Evolutionary conservation across 495 filamentous ascomycete species (phyloP).

Genomic region (Paragyromitra xinjiangensis): DNA sequence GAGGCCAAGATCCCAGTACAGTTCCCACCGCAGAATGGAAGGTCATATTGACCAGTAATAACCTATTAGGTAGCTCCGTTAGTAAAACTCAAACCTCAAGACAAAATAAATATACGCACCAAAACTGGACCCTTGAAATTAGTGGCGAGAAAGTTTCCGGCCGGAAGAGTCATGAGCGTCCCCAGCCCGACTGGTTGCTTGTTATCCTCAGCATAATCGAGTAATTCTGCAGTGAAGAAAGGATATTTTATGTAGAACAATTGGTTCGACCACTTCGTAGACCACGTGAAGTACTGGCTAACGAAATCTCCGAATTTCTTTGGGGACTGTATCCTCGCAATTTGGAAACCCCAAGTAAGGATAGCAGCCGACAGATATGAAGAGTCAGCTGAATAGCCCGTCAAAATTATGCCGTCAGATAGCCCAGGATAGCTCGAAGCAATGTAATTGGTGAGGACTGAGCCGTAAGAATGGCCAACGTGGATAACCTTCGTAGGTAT

Average conservation of each 20-base stretch:
- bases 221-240: constrained; percentile 23
- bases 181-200: constrained; percentile 65
- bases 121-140: constrained; percentile 63
- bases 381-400: constrained; percentile 64
- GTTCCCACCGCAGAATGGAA: constrained; percentile 66
- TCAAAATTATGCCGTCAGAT: constrained; percentile 68
- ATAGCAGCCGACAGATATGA: constrained; percentile 59
- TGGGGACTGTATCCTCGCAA: constrained; percentile 62
- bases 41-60: constrained; percentile 58
- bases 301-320: constrained; percentile 59
- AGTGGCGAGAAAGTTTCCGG: constrained; percentile 51
- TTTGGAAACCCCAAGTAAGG: constrained; percentile 62
- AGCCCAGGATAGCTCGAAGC: constrained; percentile 63
- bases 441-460: constrained; percentile 62
- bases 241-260: constrained; percentile 50
- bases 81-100: constrained; percentile 51
- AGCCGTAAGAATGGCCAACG: constrained; percentile 68
- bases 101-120: constrained; percentile 58
- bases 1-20: constrained; percentile 63
- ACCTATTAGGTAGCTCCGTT: constrained; percentile 47
- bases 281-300: constrained; percentile 63
- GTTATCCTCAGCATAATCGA: constrained; percentile 58
- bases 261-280: constrained; percentile 46
- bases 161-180: constrained; percentile 62
- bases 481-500: constrained; percentile 65